Evolutionary conservation across 1,284 basidiomycete genomes (phyloP), one percentile per base, ranked within the genome.

Genomic region (Boletus semigastroideus): DNA sequence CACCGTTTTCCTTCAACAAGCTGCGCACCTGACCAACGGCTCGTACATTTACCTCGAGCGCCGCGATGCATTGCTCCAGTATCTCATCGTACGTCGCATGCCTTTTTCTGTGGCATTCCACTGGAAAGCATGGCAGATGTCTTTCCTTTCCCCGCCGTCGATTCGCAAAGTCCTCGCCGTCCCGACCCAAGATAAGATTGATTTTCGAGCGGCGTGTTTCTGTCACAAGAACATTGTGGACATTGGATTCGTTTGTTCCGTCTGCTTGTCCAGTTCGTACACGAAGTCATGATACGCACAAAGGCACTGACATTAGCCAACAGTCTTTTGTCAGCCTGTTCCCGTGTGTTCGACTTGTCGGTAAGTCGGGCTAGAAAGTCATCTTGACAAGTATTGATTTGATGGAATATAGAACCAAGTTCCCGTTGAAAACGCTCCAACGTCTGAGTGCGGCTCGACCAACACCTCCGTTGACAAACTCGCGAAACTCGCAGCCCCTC

Each of bases 161-260:
- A 82, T 96, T 48, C 85, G 94, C 20, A 82, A 83, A 53, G 76
- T 85, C 20, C 78, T 99, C 44, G 84, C 90, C 2, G 84, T 92
- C 28, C 96, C 97, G 0, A 93, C 90, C 1, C 91, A 96, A 70
- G 95, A 98, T 66, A 90, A 88, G 59, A 89, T 98, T 53, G 97
- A 99, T 68, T 96, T 99, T 67, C 82, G 97, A 27, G 97, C 97
- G 0, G 95, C 95, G 7, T 99, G 97, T 70, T 99, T 99, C 75
- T 99, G 97, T 71, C 97, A 99, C 72, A 94, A 98, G 65, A 87
- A 88, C 48, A 96, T 98, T 42, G 86, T 99, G 36, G 96, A 99
- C 65, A 84, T 99, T 48, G 97, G 95, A 34, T 99, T 96, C 64
- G 94, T 99, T 22, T 99, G 97, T 71, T 96, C 93, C 17, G 93